These are phyloP conservation scores for Wolfiporia cocos DNA, from an alignment of 1,284 basidiomycete genomes.

Conservation along the genomic window DNA sequence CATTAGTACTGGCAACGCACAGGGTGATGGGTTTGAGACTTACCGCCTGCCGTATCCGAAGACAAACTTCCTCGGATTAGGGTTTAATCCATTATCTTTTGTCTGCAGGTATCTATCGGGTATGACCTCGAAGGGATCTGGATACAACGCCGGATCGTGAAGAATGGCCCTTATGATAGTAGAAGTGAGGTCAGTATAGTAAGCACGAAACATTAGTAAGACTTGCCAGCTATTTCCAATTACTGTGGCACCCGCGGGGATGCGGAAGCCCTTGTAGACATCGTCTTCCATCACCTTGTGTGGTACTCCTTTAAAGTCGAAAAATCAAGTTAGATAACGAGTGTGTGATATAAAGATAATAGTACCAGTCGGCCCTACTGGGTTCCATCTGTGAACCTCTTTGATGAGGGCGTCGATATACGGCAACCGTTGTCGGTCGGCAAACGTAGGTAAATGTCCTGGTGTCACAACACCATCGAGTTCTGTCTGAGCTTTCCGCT, in stretches of 20 bases:
- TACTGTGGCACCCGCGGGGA: slow-evolving; percentile 22
- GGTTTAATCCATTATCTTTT: slow-evolving; percentile 3
- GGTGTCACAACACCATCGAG: slow-evolving; percentile 23
- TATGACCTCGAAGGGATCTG: slow-evolving; percentile 22
- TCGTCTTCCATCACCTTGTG: slow-evolving; percentile 23
- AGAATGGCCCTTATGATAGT: slow-evolving; percentile 10
- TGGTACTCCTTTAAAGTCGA: too few species aligned
- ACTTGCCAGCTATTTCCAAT: slow-evolving; percentile 19
- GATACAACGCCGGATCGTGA: slow-evolving; percentile 22
- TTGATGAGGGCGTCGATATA: slow-evolving; percentile 24
- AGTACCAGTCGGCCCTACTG: slow-evolving; percentile 20
- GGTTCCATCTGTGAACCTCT: slow-evolving; percentile 25
- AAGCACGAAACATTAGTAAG: not conserved
- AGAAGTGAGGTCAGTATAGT: not conserved
- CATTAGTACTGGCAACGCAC: not conserved
- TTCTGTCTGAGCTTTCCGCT: slow-evolving; percentile 24
- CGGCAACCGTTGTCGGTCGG: slow-evolving; percentile 22
- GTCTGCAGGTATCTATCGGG: slow-evolving; percentile 21
- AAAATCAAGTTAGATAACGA: too few species aligned
- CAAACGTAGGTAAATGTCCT: slow-evolving; percentile 22
- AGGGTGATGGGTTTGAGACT: not conserved
- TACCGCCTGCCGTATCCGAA: not conserved
- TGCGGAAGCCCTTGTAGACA: slow-evolving; percentile 20
- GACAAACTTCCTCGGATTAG: not conserved
- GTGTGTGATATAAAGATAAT: too few species aligned